phyloP scores from a whole-genome alignment of 2,329 filamentous ascomycete species.

The Didymella glomerata region DNA sequence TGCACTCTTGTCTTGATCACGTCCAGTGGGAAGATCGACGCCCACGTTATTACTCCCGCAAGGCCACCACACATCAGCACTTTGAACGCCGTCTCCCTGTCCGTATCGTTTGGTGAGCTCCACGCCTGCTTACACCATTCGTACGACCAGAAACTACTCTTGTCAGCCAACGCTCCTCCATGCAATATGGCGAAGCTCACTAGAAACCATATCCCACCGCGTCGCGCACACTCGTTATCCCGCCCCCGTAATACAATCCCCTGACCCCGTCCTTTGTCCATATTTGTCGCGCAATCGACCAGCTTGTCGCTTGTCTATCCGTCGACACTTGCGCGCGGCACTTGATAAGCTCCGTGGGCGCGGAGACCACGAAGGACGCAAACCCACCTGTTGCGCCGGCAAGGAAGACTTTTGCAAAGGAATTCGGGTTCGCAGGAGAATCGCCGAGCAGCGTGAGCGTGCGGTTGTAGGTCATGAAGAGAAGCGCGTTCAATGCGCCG shows the following conservation, averaged over 20 bases:
- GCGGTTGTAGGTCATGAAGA: conserved; percentile 91
- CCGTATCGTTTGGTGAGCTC: conserved; percentile 55
- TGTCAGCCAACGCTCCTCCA: conserved; percentile 1
- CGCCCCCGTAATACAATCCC: conserved; percentile 83
- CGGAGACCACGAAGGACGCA: conserved; percentile 84
- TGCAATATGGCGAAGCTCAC: conserved; percentile 52
- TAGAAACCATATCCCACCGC: conserved; percentile 97
- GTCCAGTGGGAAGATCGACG: conserved; percentile 88
- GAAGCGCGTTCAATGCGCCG: conserved; percentile 86
- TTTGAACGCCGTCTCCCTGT: conserved; percentile 64
- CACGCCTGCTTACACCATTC: conserved; percentile 73
- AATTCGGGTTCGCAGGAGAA: conserved; percentile 40
- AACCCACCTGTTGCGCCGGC: conserved; percentile 84
- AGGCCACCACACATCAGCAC: conserved; percentile 84
- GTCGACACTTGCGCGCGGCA: conserved; percentile 78
- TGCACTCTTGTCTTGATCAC: conserved; percentile 94
- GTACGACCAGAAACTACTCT: conserved; percentile 81
- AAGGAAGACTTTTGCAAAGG: conserved; percentile 74
- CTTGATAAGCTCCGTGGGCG: conserved; percentile 90
- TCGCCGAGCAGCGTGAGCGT: conserved; percentile 69
- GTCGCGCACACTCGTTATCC: conserved; percentile 82
- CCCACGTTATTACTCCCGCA: conserved; percentile 88
- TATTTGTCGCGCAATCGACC: conserved; percentile 69
- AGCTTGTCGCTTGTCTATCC: conserved; percentile 59
- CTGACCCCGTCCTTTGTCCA: conserved; percentile 66